phyloP scores from a whole-genome alignment of 2,329 filamentous ascomycete species.

The Diaporthe sp. region DNA sequence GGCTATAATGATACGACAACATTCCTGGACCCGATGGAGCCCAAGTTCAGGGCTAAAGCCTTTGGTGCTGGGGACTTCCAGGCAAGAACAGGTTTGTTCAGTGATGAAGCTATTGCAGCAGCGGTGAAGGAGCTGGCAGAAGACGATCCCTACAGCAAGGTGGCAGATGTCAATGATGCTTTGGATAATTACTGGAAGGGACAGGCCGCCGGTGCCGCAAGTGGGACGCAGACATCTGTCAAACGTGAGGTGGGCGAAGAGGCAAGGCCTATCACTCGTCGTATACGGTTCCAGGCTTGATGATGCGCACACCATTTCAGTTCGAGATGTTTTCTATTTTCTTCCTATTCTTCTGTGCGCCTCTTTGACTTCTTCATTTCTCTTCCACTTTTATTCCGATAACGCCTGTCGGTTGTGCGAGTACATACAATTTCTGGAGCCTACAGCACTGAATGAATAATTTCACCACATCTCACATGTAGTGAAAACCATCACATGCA shows the following conservation, averaged over 20 bases:
- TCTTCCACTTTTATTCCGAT: background rate
- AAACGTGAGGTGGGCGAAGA: background rate
- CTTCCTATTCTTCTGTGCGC: background rate
- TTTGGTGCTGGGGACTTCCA: conserved; percentile 41
- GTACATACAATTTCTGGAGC: background rate
- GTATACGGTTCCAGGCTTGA: background rate
- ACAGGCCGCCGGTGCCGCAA: background rate
- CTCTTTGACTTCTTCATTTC: background rate
- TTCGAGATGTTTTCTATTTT: background rate
- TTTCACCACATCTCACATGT: too few relatives aligned
- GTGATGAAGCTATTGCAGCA: conserved; percentile 38
- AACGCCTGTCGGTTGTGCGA: background rate
- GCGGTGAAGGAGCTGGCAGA: conserved; percentile 40
- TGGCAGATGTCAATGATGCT: conserved; percentile 39
- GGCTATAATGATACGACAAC: conserved; percentile 50
- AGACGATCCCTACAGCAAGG: conserved; percentile 43
- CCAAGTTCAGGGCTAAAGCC: conserved; percentile 45
- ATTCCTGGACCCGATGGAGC: conserved; percentile 51
- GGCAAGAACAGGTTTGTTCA: conserved; percentile 38
- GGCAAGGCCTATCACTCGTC: background rate
- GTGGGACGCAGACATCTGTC: background rate
- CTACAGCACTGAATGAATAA: background rate
- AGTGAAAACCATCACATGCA: background rate
- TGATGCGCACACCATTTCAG: background rate
- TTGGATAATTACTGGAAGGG: conserved; percentile 42